These are phyloP conservation scores for Globisporangium recalcitrans DNA, from an alignment of 352 stramenopile genomes.

Conservation along the genomic window DNA sequence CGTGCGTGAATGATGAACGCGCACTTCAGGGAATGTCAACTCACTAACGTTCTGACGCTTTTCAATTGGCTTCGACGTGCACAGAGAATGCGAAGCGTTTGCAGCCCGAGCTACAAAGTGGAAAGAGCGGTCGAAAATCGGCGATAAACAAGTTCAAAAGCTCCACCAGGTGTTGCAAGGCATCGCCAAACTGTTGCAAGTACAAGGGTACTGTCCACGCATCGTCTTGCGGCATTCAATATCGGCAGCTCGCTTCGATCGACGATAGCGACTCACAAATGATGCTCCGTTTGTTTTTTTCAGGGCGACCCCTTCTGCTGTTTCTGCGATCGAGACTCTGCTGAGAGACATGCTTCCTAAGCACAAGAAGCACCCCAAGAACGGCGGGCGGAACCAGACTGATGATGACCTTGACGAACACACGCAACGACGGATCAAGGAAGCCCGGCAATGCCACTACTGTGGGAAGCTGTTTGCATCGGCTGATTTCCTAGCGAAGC, in stretches of 20 bases:
- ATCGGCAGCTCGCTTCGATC: background rate
- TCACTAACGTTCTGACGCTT: background rate
- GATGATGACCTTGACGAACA: constrained; percentile 5
- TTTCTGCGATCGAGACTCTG: constrained; percentile 53
- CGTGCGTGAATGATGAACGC: background rate
- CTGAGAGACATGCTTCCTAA: constrained; percentile 39
- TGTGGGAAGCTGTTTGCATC: constrained; percentile 75
- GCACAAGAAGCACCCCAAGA: constrained; percentile 12
- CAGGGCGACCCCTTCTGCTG: constrained; percentile 48
- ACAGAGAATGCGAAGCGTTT: constrained; percentile 41
- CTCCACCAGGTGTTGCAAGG: constrained; percentile 73
- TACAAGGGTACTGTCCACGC: constrained; percentile 40
- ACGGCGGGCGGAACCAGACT: constrained; percentile 1
- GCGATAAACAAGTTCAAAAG: constrained; percentile 62
- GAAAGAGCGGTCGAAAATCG: constrained; percentile 40
- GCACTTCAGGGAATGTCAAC: background rate
- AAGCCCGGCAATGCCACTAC: constrained; percentile 47
- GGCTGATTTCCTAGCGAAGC: constrained; percentile 52
- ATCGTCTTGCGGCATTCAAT: background rate
- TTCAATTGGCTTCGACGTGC: background rate
- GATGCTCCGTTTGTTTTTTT: background rate
- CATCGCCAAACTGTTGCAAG: constrained; percentile 66
- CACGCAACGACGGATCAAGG: constrained; percentile 18
- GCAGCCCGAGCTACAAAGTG: constrained; percentile 38
- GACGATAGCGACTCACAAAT: background rate